A percentile compares a stretch with the other conserved stretches of the same genome.
Evolutionary conservation across 2,329 filamentous ascomycete genomes (phyloP).

Genomic region (Monosporascus sp.): DNA sequence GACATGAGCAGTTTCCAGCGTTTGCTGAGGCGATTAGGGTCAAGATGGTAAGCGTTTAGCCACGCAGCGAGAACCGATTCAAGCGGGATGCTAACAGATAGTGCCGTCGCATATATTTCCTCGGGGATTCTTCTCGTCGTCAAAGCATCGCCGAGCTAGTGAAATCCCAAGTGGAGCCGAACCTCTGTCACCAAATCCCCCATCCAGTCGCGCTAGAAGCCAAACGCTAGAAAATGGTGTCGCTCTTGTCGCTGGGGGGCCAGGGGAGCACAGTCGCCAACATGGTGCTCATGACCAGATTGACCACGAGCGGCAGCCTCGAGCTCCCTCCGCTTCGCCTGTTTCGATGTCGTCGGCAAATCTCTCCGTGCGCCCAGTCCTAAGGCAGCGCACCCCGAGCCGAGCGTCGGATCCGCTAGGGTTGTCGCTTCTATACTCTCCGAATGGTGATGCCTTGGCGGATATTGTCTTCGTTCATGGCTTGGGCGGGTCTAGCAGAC

Average conservation of each 20-base stretch:
- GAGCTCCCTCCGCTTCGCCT: neutral
- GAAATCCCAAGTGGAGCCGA: neutral
- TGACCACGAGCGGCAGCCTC: too few species aligned
- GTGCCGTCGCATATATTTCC: neutral
- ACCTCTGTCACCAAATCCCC: neutral
- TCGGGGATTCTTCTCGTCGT: neutral
- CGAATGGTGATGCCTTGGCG: neutral
- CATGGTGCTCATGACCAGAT: too few species aligned
- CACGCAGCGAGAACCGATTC: too few species aligned
- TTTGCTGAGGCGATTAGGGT: too few species aligned
- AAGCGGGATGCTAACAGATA: too few species aligned
- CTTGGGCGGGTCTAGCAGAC: slow-evolving; percentile 5
- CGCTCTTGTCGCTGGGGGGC: neutral
- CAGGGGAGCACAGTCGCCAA: neutral
- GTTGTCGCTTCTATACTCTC: neutral
- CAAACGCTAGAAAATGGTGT: neutral
- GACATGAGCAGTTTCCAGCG: too few species aligned
- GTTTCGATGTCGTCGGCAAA: neutral
- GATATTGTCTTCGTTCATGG: slow-evolving; percentile 9
- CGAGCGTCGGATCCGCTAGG: neutral
- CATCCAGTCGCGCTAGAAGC: neutral
- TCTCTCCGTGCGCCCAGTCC: neutral
- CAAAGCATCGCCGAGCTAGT: neutral
- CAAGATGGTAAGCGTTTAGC: too few species aligned
- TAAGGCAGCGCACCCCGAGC: neutral